A percentile compares a stretch with the other conserved stretches of the same genome.
These are phyloP conservation scores for Staphylotrichum tortipilum DNA, from an alignment of 495 filamentous ascomycete genomes.

Conservation along the genomic window DNA sequence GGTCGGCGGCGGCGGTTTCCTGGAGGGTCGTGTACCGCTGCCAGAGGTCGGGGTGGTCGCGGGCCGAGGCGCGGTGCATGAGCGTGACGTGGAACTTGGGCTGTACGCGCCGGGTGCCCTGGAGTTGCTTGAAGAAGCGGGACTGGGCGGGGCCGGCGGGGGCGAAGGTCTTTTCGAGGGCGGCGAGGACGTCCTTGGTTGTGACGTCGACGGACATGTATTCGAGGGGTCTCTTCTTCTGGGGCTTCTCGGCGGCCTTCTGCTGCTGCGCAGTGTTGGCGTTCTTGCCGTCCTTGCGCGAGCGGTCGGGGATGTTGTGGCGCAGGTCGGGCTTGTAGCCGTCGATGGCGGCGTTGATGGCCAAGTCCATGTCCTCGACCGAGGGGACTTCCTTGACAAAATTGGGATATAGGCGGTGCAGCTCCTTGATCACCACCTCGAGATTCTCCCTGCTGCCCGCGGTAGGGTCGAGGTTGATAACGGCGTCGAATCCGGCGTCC, in stretches of 20 bases:
- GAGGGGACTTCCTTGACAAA: constrained; percentile 65
- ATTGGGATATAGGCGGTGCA: constrained; percentile 65
- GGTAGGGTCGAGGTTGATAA: constrained; percentile 78
- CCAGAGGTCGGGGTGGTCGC: constrained; percentile 61
- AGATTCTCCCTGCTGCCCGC: constrained; percentile 75
- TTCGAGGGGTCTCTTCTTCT: constrained; percentile 55
- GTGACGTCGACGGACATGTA: constrained; percentile 70
- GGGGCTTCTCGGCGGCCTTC: constrained; percentile 19
- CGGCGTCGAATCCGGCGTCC: constrained; percentile 67
- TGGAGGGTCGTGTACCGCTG: constrained; percentile 48
- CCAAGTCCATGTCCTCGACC: constrained; percentile 66
- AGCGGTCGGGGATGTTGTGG: constrained; percentile 54
- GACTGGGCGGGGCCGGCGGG: constrained; percentile 33
- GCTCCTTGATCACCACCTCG: constrained; percentile 61
- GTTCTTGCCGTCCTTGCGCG: constrained; percentile 24
- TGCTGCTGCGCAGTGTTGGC: constrained; percentile 34
- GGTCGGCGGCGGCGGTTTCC: constrained; percentile 28
- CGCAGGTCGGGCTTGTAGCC: constrained; percentile 71
- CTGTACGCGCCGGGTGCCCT: constrained; percentile 66
- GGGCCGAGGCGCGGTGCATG: constrained; percentile 63
- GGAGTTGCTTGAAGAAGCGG: constrained; percentile 67
- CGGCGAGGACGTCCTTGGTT: constrained; percentile 45
- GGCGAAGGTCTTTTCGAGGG: constrained; percentile 63
- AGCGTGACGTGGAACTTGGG: constrained; percentile 87
- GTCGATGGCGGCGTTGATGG: constrained; percentile 65